Evolutionary conservation across 2,329 filamentous ascomycete genomes (phyloP).

Genomic region (Calonectria pseudoreteaudii): DNA sequence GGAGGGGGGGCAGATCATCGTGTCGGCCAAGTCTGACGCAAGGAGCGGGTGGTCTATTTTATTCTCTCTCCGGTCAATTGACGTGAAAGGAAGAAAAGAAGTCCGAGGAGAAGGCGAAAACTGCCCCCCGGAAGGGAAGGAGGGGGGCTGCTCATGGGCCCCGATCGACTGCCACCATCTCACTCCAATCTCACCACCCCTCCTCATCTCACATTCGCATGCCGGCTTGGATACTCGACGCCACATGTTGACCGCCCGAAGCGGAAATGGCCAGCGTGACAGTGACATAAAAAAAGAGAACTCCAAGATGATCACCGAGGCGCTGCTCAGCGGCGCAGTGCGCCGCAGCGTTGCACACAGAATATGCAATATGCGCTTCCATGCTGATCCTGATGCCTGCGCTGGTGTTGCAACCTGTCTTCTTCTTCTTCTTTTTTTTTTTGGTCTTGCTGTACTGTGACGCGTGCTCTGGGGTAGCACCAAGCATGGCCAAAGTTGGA

Average conservation of each 20-base stretch:
- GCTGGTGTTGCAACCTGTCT: neutral
- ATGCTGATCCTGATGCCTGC: neutral
- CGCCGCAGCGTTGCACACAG: neutral
- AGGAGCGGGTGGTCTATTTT: neutral
- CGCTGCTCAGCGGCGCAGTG: slow-evolving; percentile 5
- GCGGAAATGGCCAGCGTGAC: slow-evolving; percentile 34
- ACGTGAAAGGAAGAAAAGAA: neutral
- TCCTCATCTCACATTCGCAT: neutral
- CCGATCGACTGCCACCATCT: slow-evolving; percentile 11
- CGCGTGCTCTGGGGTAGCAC: neutral
- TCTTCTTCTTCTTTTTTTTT: no score
- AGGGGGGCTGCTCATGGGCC: neutral
- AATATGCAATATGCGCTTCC: neutral
- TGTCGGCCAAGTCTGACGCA: neutral
- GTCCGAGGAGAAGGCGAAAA: neutral
- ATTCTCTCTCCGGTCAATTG: neutral
- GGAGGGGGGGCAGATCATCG: neutral
- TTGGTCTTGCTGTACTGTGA: neutral
- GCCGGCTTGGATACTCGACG: neutral
- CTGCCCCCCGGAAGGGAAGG: no score
- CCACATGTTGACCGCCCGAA: slow-evolving; percentile 22
- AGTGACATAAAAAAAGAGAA: neutral
- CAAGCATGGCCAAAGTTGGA: neutral
- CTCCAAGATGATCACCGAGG: neutral
- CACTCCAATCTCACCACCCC: slow-evolving; percentile 1